Percentiles rank a stretch among this genome's conserved stretches.
Conservation (phyloP, 163 green algal species). For the Chlorella variabilis region DNA sequence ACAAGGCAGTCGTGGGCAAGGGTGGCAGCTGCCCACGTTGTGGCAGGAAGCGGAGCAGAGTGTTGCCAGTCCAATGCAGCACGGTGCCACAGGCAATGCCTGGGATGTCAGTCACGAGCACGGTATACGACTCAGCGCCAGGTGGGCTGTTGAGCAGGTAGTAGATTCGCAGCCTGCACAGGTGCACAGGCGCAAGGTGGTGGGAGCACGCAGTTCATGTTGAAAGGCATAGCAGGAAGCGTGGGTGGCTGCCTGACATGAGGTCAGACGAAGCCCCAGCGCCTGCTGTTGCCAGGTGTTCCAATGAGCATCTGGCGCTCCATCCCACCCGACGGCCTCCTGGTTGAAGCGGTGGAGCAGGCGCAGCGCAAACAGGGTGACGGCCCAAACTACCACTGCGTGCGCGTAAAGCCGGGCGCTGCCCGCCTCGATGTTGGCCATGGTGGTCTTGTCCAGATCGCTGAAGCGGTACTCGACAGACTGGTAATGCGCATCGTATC, state of each 20-base stretch:
- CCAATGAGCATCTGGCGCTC: no score
- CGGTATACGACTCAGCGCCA: slow-evolving; percentile 61
- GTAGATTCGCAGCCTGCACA: slow-evolving; percentile 51
- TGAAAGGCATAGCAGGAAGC: no score
- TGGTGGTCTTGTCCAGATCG: slow-evolving; percentile 47
- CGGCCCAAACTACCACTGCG: slow-evolving; percentile 31
- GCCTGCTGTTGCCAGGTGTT: no score
- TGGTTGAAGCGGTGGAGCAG: slow-evolving; percentile 34
- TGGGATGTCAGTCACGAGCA: slow-evolving; percentile 67
- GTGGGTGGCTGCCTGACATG: no score
- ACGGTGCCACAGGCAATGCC: slow-evolving; percentile 51
- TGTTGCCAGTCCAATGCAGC: slow-evolving; percentile 20
- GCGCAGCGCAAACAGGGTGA: slow-evolving; percentile 19
- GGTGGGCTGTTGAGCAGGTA: slow-evolving; percentile 59
- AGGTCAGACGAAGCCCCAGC: no score
- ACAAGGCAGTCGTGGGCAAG: no score
- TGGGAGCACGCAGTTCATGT: no score
- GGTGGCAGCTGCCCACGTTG: slow-evolving; percentile 8
- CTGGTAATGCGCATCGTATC: slow-evolving; percentile 40
- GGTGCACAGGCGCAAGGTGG: no score
- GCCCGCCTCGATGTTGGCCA: slow-evolving; percentile 42
- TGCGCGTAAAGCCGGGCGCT: slow-evolving; percentile 44
- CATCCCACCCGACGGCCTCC: slow-evolving; percentile 37
- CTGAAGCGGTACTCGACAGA: slow-evolving; percentile 41
- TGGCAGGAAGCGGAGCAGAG: slow-evolving; percentile 37